Conservation (phyloP, 1,139 yeast genomes). For the Keqinozyma sinolaborantium region DNA sequence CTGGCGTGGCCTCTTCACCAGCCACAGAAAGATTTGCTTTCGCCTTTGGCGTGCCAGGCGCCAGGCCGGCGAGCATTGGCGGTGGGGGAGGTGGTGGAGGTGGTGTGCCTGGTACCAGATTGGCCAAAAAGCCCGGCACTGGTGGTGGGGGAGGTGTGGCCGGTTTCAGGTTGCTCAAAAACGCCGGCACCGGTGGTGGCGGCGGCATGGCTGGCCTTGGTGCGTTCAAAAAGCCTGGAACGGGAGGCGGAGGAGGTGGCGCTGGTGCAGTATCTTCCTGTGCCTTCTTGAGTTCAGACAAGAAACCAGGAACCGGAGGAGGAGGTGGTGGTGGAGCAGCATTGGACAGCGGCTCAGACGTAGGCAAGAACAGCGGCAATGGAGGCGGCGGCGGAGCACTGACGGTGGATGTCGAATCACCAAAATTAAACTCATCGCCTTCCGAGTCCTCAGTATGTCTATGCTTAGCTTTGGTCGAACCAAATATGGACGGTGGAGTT, state of each 20-base stretch:
- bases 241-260: conserved; percentile 28
- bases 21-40: conserved; percentile 2
- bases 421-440: no score
- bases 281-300: conserved; percentile 2
- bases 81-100: conserved; percentile 21
- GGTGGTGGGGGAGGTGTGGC: conserved; percentile 33
- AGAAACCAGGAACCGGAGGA: conserved; percentile 3
- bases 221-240: conserved; percentile 14
- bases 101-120: conserved; percentile 7
- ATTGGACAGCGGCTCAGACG: conserved; percentile 1
- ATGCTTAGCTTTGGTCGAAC: neutral
- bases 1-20: neutral
- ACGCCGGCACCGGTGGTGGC: conserved; percentile 12
- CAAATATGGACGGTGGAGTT: conserved; percentile 15
- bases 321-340: conserved; percentile 7
- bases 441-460: no score
- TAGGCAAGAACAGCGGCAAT: neutral
- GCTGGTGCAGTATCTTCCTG: conserved; percentile 19
- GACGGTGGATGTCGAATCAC: neutral
- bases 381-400: neutral
- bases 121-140: conserved; percentile 5
- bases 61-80: conserved; percentile 5
- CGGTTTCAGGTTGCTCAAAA: conserved; percentile 18
- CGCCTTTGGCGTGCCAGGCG: conserved; percentile 11
- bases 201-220: conserved; percentile 9